Base-by-base conservation (phyloP, 2,329 filamentous ascomycete genomes). In the Fusarium beomiforme region DNA sequence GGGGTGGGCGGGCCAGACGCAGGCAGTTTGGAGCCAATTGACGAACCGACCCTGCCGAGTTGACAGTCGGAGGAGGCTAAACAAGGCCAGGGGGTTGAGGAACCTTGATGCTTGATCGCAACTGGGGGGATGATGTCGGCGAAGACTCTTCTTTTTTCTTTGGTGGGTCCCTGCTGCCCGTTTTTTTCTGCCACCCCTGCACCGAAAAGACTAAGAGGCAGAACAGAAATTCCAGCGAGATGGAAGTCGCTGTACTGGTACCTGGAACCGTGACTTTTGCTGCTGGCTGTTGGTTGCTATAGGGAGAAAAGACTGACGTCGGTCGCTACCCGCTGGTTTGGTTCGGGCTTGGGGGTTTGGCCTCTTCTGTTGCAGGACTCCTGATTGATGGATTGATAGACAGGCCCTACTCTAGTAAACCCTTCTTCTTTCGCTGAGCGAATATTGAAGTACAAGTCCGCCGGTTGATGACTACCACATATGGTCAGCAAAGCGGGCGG, bases 41-140 rank as follows among this genome's bases (percentile, higher is more conserved):
- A 76, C 46, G 64, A 75, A 76, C 71, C 70, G 65, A 74, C 74
- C 73, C 74, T 76, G 70, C 69, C 73, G 74, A 75, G 69, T 76
- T 75, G 71, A 76, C 74, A 76, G 74, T 74, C 73, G 60, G 69
- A 76, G 53, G 58, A 66, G 70, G 73, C 74, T 76, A 76, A 67
- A 73, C 69, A 76, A 65, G 71, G 66, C 64, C 73, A 76, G 75
- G 75, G 73, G 67, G 65, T 70, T 37, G 59, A 75, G 55, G 63
- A 74, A 71, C 74, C 72, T 71, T 66, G 74, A 65, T 73, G 68
- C 72, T 75, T 74, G 72, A 54, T 53, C 47, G 59, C 47, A 67
- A 75, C 72, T 69, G 66, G 73, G 74, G 59, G 74, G 60, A 72
- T 74, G 72, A 75, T 74, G 67, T 67, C 65, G 74, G 66, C 74